phyloP scores from a whole-genome alignment of 768 basidiomycete genomes.

The Hysterangium stoloniferum region DNA sequence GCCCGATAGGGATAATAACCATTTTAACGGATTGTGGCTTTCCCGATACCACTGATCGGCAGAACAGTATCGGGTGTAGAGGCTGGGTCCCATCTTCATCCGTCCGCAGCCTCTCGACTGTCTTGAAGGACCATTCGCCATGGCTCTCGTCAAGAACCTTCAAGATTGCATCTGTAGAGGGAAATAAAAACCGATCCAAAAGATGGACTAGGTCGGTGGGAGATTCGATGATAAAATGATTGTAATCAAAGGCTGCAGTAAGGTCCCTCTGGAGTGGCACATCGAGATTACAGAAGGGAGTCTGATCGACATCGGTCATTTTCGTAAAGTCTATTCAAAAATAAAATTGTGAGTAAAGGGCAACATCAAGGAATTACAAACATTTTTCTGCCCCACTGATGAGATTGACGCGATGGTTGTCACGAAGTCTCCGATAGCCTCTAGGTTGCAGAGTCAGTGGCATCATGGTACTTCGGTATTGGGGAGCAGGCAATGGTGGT shows the following conservation, averaged over 20 bases:
- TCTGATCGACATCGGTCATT: not conserved
- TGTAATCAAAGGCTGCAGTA: not conserved
- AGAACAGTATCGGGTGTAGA: not conserved
- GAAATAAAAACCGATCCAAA: constrained; percentile 1
- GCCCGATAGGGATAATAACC: constrained; percentile 1
- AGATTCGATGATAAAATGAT: not conserved
- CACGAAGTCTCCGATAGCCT: not conserved
- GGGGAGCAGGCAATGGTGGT: not conserved
- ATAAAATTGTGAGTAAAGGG: not conserved
- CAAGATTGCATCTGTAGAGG: not conserved
- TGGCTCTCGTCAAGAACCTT: not conserved
- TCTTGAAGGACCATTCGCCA: not conserved
- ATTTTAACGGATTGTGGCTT: not conserved
- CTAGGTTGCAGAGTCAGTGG: not conserved
- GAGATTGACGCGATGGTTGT: not conserved
- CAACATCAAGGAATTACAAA: not conserved
- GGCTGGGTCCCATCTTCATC: not conserved
- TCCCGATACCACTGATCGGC: not conserved
- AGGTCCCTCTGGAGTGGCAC: not conserved
- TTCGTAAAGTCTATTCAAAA: not conserved
- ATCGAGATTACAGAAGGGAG: not conserved
- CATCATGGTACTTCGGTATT: not conserved
- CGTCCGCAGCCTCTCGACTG: not conserved
- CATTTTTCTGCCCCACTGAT: not conserved
- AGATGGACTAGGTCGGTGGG: not conserved